phyloP scores from a whole-genome alignment of 2,329 filamentous ascomycete species.

The Fusarium ramigenum region DNA sequence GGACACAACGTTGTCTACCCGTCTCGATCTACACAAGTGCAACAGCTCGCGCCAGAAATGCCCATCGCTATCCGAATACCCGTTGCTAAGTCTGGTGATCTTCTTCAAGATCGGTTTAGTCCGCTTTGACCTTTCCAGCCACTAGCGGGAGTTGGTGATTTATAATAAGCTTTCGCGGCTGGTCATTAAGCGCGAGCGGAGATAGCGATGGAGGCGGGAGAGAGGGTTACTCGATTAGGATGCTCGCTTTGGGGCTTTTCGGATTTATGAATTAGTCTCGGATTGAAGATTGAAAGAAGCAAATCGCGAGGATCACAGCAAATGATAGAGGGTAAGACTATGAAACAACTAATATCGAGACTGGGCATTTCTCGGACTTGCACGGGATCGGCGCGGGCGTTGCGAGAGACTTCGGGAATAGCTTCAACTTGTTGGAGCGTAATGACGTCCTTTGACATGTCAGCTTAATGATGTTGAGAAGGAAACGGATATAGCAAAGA shows the following conservation, averaged over 20 bases:
- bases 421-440: background rate
- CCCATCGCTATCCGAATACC: background rate
- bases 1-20: background rate
- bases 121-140: background rate
- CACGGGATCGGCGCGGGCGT: background rate
- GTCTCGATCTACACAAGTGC: background rate
- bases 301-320: too few species aligned
- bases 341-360: background rate
- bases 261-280: background rate
- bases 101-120: background rate
- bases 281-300: background rate
- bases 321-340: fast-evolving
- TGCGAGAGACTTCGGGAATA: background rate
- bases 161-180: background rate
- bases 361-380: background rate
- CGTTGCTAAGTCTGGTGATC: background rate
- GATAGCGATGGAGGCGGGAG: background rate
- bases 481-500: too few species aligned
- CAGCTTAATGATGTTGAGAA: too few species aligned
- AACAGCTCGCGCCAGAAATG: background rate
- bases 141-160: background rate
- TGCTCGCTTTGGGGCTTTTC: background rate
- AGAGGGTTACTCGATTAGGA: background rate
- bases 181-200: background rate
- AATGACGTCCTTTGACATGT: background rate